These are phyloP conservation scores for Trichoderma hamatum DNA, from an alignment of 2,329 filamentous ascomycete species.

Conservation along the genomic window DNA sequence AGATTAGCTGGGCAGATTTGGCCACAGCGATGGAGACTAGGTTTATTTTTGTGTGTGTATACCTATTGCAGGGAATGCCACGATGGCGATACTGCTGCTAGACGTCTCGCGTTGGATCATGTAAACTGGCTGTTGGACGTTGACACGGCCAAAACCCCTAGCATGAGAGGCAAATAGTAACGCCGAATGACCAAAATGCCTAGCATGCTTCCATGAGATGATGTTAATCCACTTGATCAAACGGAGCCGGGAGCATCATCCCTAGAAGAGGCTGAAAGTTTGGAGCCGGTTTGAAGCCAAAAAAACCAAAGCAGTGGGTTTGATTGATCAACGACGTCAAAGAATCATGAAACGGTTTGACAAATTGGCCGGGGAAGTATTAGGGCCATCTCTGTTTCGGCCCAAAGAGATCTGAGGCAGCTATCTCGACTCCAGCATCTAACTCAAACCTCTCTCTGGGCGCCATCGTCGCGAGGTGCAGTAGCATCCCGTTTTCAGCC, in stretches of 20 bases:
- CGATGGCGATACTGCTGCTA: background rate
- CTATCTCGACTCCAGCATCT: conserved; percentile 17
- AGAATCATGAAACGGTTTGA: background rate
- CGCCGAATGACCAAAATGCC: background rate
- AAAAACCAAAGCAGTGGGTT: background rate
- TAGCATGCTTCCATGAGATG: background rate
- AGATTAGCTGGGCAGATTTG: background rate
- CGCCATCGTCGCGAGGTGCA: conserved; percentile 20
- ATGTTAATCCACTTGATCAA: background rate
- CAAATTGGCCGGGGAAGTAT: background rate
- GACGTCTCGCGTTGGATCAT: background rate
- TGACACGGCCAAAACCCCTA: background rate
- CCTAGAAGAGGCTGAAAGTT: background rate
- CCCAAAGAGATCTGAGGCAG: conserved; percentile 19
- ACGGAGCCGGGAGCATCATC: background rate
- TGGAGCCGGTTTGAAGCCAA: conserved; percentile 4
- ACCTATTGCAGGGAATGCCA: background rate
- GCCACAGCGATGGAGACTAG: background rate
- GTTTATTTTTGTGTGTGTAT: background rate
- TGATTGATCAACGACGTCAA: background rate
- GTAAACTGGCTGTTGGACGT: conserved; percentile 9
- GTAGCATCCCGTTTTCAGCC: conserved; percentile 26
- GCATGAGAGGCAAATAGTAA: conserved; percentile 14
- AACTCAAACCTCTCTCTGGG: conserved; percentile 13
- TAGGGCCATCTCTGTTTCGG: conserved; percentile 17